phyloP scores from a whole-genome alignment of 169 alveolate genomes.

The Cryptosporidium meleagridis region DNA sequence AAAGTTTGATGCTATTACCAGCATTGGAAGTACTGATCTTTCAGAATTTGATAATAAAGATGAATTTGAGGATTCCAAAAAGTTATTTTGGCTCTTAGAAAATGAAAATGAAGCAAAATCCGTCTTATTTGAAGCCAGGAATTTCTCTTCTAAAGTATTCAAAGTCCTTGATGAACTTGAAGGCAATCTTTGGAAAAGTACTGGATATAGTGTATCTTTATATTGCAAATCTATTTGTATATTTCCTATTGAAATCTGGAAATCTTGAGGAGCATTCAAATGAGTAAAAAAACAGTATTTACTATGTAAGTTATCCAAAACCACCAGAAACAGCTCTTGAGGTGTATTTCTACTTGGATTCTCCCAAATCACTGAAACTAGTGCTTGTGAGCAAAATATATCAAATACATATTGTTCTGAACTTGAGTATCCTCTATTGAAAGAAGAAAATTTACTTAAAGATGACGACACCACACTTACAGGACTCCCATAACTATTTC shows the following conservation, averaged over 20 bases:
- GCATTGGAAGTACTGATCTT: constrained; percentile 17
- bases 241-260: constrained; percentile 46
- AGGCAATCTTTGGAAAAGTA: constrained; percentile 61
- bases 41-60: background rate
- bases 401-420: constrained; percentile 15
- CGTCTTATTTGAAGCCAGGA: constrained; percentile 28
- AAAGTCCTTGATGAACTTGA: constrained; percentile 72
- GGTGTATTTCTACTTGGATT: constrained; percentile 36
- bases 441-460: constrained; percentile 16
- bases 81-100: background rate
- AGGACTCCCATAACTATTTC: background rate
- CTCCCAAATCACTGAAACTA: constrained; percentile 47
- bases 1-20: constrained; percentile 44
- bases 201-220: constrained; percentile 63
- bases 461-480: constrained; percentile 17
- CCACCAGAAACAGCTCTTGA: constrained; percentile 52
- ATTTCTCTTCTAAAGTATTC: constrained; percentile 46
- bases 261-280: constrained; percentile 12
- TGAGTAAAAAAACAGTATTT: background rate
- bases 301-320: constrained; percentile 7
- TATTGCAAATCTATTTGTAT: constrained; percentile 50
- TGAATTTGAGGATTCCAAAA: background rate
- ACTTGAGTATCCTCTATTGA: background rate
- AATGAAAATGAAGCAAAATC: constrained; percentile 16
- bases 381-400: constrained; percentile 8